Conservation (phyloP, 2,329 filamentous ascomycete genomes). For the Aspergillus latus region DNA sequence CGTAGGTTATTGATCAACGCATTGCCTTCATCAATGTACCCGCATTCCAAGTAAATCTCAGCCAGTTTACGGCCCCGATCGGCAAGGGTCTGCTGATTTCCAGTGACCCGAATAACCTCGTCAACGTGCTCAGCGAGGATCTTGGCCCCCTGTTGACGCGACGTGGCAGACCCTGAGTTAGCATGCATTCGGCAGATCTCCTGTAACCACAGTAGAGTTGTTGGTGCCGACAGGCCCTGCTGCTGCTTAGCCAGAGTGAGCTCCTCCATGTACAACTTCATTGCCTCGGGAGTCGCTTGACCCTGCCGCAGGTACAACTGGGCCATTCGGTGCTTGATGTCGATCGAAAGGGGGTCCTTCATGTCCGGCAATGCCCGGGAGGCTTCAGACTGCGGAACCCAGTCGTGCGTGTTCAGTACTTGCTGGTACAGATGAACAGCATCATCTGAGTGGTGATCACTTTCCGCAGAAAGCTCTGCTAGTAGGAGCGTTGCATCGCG, state of each 20-base stretch:
- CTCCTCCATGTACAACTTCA: constrained; percentile 44
- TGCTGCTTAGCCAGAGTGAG: constrained; percentile 46
- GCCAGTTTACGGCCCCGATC: constrained; percentile 50
- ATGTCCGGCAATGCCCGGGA: constrained; percentile 33
- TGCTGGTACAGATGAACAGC: constrained; percentile 50
- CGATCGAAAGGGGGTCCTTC: constrained; percentile 42
- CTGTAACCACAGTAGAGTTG: constrained; percentile 46
- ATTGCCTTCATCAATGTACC: constrained; percentile 43
- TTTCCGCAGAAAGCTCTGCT: constrained; percentile 49
- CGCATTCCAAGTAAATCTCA: constrained; percentile 46
- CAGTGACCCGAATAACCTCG: constrained; percentile 44
- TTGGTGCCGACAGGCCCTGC: constrained; percentile 49
- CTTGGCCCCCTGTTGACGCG: constrained; percentile 38
- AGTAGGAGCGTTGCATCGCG: constrained; percentile 42
- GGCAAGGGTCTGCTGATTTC: constrained; percentile 45
- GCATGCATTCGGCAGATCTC: constrained; percentile 48
- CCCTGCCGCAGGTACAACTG: constrained; percentile 49
- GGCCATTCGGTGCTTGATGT: constrained; percentile 52
- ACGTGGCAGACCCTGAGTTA: constrained; percentile 40
- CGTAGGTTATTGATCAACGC: constrained; percentile 50
- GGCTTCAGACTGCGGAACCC: constrained; percentile 34
- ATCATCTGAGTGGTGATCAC: constrained; percentile 46
- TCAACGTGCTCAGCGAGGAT: constrained; percentile 44
- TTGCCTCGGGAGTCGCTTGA: constrained; percentile 39
- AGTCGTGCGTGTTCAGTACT: constrained; percentile 43